Evolutionary conservation across 1,284 basidiomycete species (phyloP), one percentile per base, ranked within the genome.

Genomic region (Athelia psychrophila): DNA sequence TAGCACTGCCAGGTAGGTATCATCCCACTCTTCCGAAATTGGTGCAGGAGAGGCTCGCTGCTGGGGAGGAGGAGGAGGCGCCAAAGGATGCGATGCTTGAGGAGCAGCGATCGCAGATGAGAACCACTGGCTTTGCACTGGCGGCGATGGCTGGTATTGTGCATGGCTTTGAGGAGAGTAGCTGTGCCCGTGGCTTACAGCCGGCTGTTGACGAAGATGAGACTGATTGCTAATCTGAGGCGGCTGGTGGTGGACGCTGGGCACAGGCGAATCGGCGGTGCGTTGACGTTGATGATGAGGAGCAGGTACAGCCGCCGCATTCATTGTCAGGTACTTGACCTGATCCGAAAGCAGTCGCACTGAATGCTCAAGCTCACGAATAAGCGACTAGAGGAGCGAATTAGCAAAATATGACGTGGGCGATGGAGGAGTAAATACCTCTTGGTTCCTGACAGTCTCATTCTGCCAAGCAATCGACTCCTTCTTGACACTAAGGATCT

Each of bases 391-490:
- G 22, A 40, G 24, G 44, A 20, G 20, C 51, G 32, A 8, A 18
- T 47, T 49, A 47, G 32, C 3, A 30, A 50, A 25, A 27, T n/a
- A 50, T 44, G 33, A 4, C 13, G 27, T 30, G 27, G 13, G 27
- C 13, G 13, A 42, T 20, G n/a, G 47, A 52, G 25, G n/a, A 47
- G 18, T 16, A 70, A 78, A 27, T 56, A 89, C 88, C 79, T 92
- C 88, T 62, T 91, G 88, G 36, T 73, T 80, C 44, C 87, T 80
- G 44, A 88, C 74, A 4, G 87, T 77, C 50, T 92, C 89, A 42
- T 74, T 83, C 63, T 91, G 88, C 87, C 88, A 91, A 12, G 79
- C 73, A 54, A 83, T 81, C 49, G 91, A 73, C 59, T 92, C 89
- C 52, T 84, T 81, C 71, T 89, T 91, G 58, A 92, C 74, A 56